phyloP scores from a whole-genome alignment of 306 rosid species.

The Cyclanthera cordifolia region DNA sequence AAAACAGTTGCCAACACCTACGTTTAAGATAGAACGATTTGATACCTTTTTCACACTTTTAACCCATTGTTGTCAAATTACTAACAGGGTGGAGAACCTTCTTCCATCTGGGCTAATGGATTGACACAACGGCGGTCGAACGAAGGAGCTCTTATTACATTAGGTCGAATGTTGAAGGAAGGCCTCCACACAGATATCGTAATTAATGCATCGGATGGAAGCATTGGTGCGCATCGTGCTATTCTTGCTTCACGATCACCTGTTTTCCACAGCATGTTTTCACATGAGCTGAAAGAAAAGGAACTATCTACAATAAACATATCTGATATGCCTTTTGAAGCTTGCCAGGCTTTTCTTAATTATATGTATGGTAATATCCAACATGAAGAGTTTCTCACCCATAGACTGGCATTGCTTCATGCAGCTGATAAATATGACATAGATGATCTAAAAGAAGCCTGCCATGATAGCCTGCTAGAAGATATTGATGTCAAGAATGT shows the following conservation, averaged over 20 bases:
- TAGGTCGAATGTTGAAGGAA: constrained; percentile 69
- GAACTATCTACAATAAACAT: constrained; percentile 68
- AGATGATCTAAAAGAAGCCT: constrained; percentile 63
- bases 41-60: not conserved
- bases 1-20: not conserved
- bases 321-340: constrained; percentile 75
- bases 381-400: constrained; percentile 57
- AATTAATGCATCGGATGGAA: constrained; percentile 73
- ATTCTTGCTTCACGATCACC: constrained; percentile 83
- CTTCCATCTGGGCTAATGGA: constrained; percentile 74
- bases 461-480: constrained; percentile 87
- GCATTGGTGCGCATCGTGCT: constrained; percentile 81
- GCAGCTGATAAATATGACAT: constrained; percentile 95
- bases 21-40: not conserved
- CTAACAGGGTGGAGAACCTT: constrained; percentile 61
- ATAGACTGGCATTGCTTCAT: constrained; percentile 64
- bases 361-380: constrained; percentile 71
- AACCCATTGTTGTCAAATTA: not conserved
- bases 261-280: constrained; percentile 86
- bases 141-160: constrained; percentile 53
- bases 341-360: constrained; percentile 68
- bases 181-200: constrained; percentile 79
- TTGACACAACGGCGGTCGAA: constrained; percentile 41
- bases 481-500: constrained; percentile 86
- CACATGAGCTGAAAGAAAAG: constrained; percentile 80